Evolutionary conservation across 805 yeast species (phyloP).

Genomic region (Wickerhamiella parazyma): DNA sequence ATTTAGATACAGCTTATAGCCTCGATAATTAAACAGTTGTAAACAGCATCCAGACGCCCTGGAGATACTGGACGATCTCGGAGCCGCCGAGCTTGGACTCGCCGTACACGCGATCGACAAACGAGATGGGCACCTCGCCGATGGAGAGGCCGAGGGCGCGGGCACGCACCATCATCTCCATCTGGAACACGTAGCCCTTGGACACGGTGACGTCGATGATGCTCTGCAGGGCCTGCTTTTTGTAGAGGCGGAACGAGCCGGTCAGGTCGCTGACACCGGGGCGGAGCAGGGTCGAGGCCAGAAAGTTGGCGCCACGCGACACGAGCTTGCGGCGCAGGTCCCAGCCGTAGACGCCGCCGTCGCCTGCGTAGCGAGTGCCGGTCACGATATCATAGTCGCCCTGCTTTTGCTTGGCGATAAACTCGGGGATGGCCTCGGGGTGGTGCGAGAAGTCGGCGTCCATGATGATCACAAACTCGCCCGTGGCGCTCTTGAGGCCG

Average conservation of each 20-base stretch:
- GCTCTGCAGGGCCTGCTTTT: slow-evolving; percentile 51
- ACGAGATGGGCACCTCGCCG: slow-evolving; percentile 67
- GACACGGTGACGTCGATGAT: slow-evolving; percentile 55
- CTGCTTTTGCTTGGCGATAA: slow-evolving; percentile 45
- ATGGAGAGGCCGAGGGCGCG: slow-evolving; percentile 56
- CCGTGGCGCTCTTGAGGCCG: slow-evolving; percentile 56
- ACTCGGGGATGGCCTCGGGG: slow-evolving; percentile 66
- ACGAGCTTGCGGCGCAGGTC: slow-evolving; percentile 66
- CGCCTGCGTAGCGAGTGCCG: slow-evolving; percentile 60
- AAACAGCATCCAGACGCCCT: slow-evolving; percentile 63
- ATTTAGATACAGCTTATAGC: slow-evolving; percentile 33
- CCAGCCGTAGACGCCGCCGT: slow-evolving; percentile 80
- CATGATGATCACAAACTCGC: slow-evolving; percentile 67
- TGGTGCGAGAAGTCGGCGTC: slow-evolving; percentile 70
- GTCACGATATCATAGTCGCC: slow-evolving; percentile 31
- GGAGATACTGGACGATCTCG: slow-evolving; percentile 62
- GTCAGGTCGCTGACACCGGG: slow-evolving; percentile 65
- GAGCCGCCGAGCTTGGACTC: slow-evolving; percentile 70
- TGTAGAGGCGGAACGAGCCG: slow-evolving; percentile 64
- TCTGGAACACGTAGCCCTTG: slow-evolving; percentile 73
- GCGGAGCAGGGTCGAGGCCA: slow-evolving; percentile 56
- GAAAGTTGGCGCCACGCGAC: slow-evolving; percentile 67
- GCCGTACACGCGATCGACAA: slow-evolving; percentile 68
- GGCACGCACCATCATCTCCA: slow-evolving; percentile 82
- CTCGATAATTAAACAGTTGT: slow-evolving; percentile 34